A percentile compares a stretch with the other conserved stretches of the same genome.
Evolutionary conservation across 345 rosid genomes (phyloP).

Genomic region (Populus davidiana): DNA sequence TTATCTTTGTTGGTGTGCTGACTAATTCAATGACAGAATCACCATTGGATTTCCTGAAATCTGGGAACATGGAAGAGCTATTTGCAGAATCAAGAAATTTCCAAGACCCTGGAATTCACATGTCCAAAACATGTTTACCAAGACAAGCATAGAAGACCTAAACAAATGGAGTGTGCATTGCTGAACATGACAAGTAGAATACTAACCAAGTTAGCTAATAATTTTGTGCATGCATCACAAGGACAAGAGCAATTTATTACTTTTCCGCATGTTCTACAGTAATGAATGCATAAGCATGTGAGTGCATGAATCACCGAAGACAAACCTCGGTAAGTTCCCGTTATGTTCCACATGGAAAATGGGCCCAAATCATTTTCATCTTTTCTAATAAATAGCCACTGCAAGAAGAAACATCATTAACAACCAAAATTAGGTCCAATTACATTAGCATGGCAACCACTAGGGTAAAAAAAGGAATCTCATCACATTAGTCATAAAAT

Average conservation of each 20-base stretch:
- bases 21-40: conserved; percentile 78
- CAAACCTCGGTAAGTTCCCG: conserved; percentile 95
- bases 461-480: neutral
- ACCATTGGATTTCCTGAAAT: conserved; percentile 71
- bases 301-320: conserved; percentile 17
- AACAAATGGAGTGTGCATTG: neutral
- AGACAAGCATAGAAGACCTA: conserved; percentile 4
- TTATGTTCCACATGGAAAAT: conserved; percentile 82
- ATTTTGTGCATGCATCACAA: neutral
- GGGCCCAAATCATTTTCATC: conserved; percentile 66
- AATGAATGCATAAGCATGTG: neutral
- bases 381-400: conserved; percentile 75
- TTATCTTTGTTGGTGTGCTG: conserved; percentile 82
- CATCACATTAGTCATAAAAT: neutral
- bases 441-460: neutral
- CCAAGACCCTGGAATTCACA: conserved; percentile 69
- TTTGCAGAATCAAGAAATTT: conserved; percentile 71
- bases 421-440: conserved; percentile 4
- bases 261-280: neutral
- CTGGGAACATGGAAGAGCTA: conserved; percentile 79
- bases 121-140: conserved; percentile 12
- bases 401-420: conserved; percentile 37
- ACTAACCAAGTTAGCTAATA: neutral
- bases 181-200: conserved; percentile 1
- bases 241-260: neutral